A percentile compares a stretch with the other conserved stretches of the same genome.
Conservation (phyloP, 2,329 filamentous ascomycete genomes). For the Epichloe uncinata region DNA sequence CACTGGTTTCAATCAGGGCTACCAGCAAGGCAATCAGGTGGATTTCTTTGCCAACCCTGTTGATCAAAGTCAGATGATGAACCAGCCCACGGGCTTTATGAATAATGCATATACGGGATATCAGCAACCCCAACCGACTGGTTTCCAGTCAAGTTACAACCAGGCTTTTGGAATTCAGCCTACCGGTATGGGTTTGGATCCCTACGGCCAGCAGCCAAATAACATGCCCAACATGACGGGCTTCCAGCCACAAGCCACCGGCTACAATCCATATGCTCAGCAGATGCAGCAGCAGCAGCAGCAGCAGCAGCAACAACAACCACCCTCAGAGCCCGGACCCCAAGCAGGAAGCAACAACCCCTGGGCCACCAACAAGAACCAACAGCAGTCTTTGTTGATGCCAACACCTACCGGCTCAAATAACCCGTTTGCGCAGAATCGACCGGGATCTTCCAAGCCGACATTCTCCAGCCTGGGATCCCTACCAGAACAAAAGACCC, state of each 20-base stretch:
- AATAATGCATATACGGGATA: conserved; percentile 42
- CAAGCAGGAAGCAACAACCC: conserved; percentile 88
- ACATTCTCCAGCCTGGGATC: conserved; percentile 59
- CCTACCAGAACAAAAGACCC: conserved; percentile 72
- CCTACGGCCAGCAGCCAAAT: conserved; percentile 40
- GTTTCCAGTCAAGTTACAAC: conserved; percentile 45
- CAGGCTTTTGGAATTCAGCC: conserved; percentile 54
- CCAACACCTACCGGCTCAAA: conserved; percentile 90
- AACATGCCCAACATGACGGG: conserved; percentile 21
- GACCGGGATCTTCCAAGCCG: conserved; percentile 38
- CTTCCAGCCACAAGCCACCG: conserved; percentile 38
- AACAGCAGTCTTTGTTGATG: conserved; percentile 49
- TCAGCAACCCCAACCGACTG: conserved; percentile 33
- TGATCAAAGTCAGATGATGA: conserved; percentile 58
- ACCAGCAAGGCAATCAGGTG: conserved; percentile 90
- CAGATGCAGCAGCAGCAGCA: conserved; percentile 27
- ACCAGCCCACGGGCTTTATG: conserved; percentile 66
- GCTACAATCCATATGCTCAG: conserved; percentile 41
- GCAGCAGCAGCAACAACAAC: conserved; percentile 9
- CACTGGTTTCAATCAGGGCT: conserved; percentile 91
- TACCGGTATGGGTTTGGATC: conserved; percentile 53
- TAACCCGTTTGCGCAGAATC: conserved; percentile 87
- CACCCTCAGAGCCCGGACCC: conserved; percentile 43
- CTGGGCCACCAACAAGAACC: conserved; percentile 56
- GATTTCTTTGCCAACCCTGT: conserved; percentile 97